Evolutionary conservation across 202 grass and related monocot species (phyloP).

Genomic region (Cymbopogon flexuosus): DNA sequence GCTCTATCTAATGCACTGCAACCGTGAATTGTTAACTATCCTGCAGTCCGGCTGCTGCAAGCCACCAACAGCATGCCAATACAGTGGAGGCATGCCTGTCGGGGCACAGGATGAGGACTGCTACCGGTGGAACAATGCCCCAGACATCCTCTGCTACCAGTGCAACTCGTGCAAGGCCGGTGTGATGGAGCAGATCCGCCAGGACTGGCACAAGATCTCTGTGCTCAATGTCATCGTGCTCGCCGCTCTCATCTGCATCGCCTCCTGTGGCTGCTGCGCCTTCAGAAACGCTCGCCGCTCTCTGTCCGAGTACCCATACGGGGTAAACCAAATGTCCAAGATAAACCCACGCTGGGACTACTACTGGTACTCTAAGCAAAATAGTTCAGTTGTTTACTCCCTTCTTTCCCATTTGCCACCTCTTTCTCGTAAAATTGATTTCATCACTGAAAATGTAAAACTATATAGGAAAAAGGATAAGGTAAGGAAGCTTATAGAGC

Average conservation of each 20-base stretch:
- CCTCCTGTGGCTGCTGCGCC: conserved; percentile 72
- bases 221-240: conserved; percentile 69
- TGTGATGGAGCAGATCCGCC: conserved; percentile 75
- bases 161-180: conserved; percentile 96
- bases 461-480: not conserved
- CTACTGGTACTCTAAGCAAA: conserved; percentile 63
- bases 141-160: conserved; percentile 66
- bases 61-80: conserved; percentile 82
- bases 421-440: not conserved
- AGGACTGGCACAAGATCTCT: conserved; percentile 91
- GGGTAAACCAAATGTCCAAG: conserved; percentile 90
- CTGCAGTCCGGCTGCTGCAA: conserved; percentile 95
- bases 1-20: not conserved
- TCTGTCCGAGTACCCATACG: conserved; percentile 64
- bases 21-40: not conserved
- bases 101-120: conserved; percentile 75
- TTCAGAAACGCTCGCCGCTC: conserved; percentile 69
- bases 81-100: conserved; percentile 54
- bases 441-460: not conserved
- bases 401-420: not conserved
- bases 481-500: not conserved
- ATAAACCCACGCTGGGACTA: conserved; percentile 80
- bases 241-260: conserved; percentile 57
- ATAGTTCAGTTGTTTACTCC: not conserved
- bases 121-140: conserved; percentile 86